Conservation (phyloP, 2,329 filamentous ascomycete species). For the Aspergillus felis region DNA sequence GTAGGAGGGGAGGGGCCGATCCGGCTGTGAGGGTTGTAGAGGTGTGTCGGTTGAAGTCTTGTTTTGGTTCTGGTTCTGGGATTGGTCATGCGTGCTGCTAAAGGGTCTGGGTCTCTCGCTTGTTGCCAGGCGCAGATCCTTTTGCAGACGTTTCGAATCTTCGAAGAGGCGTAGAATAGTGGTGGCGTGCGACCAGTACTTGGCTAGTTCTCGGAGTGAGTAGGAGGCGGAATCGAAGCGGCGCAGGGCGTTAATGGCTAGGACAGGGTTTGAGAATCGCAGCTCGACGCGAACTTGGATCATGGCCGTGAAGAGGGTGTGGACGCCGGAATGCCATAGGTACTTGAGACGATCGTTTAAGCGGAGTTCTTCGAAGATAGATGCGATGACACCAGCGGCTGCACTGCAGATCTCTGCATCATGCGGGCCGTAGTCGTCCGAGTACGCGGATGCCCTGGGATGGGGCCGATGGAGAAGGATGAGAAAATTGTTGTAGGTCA, state of each 20-base stretch:
- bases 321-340: slow-evolving; percentile 43
- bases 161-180: slow-evolving; percentile 43
- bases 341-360: slow-evolving; percentile 40
- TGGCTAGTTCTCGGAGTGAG: slow-evolving; percentile 39
- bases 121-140: slow-evolving; percentile 38
- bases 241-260: slow-evolving; percentile 44
- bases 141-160: slow-evolving; percentile 40
- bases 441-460: slow-evolving; percentile 40
- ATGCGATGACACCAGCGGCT: slow-evolving; percentile 42
- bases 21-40: slow-evolving; percentile 17
- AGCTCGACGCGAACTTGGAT: slow-evolving; percentile 46
- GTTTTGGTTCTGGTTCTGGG: slow-evolving; percentile 4
- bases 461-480: slow-evolving; percentile 45
- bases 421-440: slow-evolving; percentile 43
- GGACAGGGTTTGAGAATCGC: slow-evolving; percentile 43
- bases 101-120: slow-evolving; percentile 29
- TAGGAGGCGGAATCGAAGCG: slow-evolving; percentile 42
- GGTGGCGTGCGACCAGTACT: slow-evolving; percentile 42
- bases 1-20: slow-evolving; percentile 19
- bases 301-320: slow-evolving; percentile 45
- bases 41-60: slow-evolving; percentile 11
- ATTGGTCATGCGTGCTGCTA: slow-evolving; percentile 10
- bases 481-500: slow-evolving; percentile 45
- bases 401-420: slow-evolving; percentile 46
- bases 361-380: slow-evolving; percentile 43